Conservation (phyloP, 352 stramenopile genomes). For the Phytophthora pluvialis region DNA sequence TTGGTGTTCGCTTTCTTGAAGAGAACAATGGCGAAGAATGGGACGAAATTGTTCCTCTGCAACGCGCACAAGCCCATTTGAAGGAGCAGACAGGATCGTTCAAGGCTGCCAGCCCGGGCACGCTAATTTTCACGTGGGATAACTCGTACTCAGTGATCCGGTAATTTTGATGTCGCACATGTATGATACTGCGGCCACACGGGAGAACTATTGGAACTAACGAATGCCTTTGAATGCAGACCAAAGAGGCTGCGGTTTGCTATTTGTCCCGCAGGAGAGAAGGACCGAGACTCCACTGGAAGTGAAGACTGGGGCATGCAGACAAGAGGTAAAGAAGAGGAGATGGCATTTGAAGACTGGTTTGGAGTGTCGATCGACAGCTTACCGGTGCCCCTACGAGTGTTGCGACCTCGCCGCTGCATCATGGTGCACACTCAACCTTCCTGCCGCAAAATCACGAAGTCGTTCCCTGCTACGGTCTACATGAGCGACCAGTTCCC, state of each 20-base stretch:
- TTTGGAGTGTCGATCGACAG: constrained; percentile 57
- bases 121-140: constrained; percentile 65
- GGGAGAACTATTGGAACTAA: background rate
- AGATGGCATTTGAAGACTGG: constrained; percentile 66
- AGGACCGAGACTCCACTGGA: constrained; percentile 5
- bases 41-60: constrained; percentile 42
- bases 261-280: constrained; percentile 25
- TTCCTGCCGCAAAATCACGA: constrained; percentile 53
- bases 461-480: constrained; percentile 62
- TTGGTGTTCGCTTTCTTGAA: constrained; percentile 53
- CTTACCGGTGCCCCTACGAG: constrained; percentile 38
- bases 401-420: constrained; percentile 45
- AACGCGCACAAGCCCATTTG: constrained; percentile 41
- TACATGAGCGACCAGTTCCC: constrained; percentile 69
- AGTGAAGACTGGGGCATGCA: constrained; percentile 42
- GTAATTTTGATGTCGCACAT: constrained; percentile 29
- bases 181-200: background rate
- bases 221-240: constrained; percentile 22
- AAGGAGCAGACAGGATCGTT: constrained; percentile 52
- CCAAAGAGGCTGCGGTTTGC: constrained; percentile 51
- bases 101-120: constrained; percentile 37
- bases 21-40: constrained; percentile 43
- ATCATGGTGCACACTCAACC: constrained; percentile 63
- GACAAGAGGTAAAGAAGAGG: constrained; percentile 42
- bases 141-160: constrained; percentile 65